Conservation (phyloP, 345 rosid species). For the Pistacia vera region DNA sequence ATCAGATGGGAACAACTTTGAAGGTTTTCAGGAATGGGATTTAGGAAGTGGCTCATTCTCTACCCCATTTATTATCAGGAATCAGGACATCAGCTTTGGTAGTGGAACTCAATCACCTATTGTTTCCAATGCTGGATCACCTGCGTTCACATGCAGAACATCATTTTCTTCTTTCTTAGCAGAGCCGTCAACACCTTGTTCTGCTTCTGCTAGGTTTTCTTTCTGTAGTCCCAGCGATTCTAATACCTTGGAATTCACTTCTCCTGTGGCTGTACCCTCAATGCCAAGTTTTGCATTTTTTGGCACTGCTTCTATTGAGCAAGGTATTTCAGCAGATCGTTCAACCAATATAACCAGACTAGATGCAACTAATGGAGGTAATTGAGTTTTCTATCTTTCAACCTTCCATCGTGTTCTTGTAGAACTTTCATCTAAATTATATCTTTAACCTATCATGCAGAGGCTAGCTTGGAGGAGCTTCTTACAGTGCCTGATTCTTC, state of each 20-base stretch:
- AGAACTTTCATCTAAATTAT: background rate
- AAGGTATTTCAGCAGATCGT: slow-evolving; percentile 23
- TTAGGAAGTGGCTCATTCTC: slow-evolving; percentile 39
- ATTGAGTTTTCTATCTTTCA: slow-evolving; percentile 14
- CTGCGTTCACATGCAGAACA: slow-evolving; percentile 46
- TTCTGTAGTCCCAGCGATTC: slow-evolving; percentile 37
- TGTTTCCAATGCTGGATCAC: slow-evolving; percentile 36
- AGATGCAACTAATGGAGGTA: slow-evolving; percentile 41
- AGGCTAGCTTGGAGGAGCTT: slow-evolving; percentile 24
- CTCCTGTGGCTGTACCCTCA: slow-evolving; percentile 39
- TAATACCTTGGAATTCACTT: slow-evolving; percentile 33
- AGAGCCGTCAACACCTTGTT: slow-evolving; percentile 45
- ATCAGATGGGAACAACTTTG: slow-evolving; percentile 14
- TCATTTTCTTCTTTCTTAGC: slow-evolving; percentile 48
- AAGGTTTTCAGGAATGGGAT: slow-evolving; percentile 36
- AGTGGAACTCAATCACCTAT: slow-evolving; percentile 34
- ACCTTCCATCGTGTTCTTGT: background rate
- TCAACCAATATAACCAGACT: slow-evolving; percentile 12
- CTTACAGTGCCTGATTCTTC: slow-evolving; percentile 34
- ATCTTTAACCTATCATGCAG: slow-evolving; percentile 20
- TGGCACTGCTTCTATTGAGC: slow-evolving; percentile 36
- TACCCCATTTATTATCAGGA: slow-evolving; percentile 36
- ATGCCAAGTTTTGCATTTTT: slow-evolving; percentile 69
- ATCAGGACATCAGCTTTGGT: slow-evolving; percentile 70
- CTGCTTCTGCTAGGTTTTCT: slow-evolving; percentile 43